These are phyloP conservation scores for Rhododendron ferrugineum DNA, from an alignment of 148 eudicot genomes.

Conservation along the genomic window DNA sequence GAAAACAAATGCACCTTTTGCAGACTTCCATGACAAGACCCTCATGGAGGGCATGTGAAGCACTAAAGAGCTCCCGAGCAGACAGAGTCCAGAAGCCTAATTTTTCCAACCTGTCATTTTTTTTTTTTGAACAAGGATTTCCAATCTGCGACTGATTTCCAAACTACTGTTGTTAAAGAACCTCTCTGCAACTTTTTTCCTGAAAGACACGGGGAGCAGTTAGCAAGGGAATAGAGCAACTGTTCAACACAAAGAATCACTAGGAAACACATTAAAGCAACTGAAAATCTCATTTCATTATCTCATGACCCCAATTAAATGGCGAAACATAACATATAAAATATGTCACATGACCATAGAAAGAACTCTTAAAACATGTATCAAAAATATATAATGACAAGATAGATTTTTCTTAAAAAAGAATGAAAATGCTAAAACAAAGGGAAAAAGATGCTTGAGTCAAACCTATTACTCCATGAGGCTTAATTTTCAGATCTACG, in stretches of 20 bases:
- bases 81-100: background rate
- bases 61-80: background rate
- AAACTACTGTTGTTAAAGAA: background rate
- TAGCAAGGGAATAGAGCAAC: background rate
- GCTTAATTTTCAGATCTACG: background rate
- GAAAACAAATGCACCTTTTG: background rate
- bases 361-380: background rate
- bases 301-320: background rate
- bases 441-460: background rate
- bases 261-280: background rate
- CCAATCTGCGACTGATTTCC: background rate
- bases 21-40: background rate
- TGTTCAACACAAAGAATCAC: background rate
- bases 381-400: background rate
- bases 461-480: background rate
- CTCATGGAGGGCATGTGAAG: background rate
- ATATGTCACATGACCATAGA: background rate
- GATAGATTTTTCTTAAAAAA: background rate
- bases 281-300: background rate
- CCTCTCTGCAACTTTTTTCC: background rate
- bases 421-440: background rate
- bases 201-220: conserved; percentile 4
- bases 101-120: background rate
- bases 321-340: background rate
- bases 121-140: background rate